Evolutionary conservation across 2,329 filamentous ascomycete species (phyloP), one percentile per base, ranked within the genome.

Genomic region (Aspergillus sp.): DNA sequence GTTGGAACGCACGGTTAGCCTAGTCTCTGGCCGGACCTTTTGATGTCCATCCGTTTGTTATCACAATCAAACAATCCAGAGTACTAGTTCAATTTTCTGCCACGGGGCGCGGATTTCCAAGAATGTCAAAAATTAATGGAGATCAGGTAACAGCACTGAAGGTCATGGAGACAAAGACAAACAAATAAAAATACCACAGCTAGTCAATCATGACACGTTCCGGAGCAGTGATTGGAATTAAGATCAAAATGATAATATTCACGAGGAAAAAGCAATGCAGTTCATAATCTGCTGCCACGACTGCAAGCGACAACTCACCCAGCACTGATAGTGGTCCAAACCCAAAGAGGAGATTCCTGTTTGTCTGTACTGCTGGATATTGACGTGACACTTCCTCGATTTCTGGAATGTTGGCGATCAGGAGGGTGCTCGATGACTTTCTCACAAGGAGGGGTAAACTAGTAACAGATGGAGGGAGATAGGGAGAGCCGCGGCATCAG

Each of bases 221-320:
- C 27, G n/a, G 25, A 43, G 21, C 14, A n/a, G 39, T 25, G 35
- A 44, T 57, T 52, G 44, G 48, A 33, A 41, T 23, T 48, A 41
- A 41, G 37, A 27, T 41, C 15, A 8, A 50, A 55, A 50, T 35
- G 37, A 55, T 6, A 25, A 55, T 21, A 21, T 41, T 49, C 35
- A 47, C 33, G 40, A 31, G 27, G 55, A 48, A 57, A 53, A 53
- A 57, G 49, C 44, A 52, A 52, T 31, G 33, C 8, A 5, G 41
- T 14, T 35, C 17, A 47, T 43, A 47, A 43, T 57, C 35, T 19
- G n/a, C 49, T 40, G 43, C 48, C 54, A 52, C 49, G 40, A 57
- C 37, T 52, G 27, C 41, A 37, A 57, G 39, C 35, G 44, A 55
- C 37, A 57, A 57, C 55, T 57, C 55, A 53, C 55, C 43, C 25